Evolutionary conservation across 2,329 filamentous ascomycete species (phyloP).

Genomic region (Colletotrichum incanum): DNA sequence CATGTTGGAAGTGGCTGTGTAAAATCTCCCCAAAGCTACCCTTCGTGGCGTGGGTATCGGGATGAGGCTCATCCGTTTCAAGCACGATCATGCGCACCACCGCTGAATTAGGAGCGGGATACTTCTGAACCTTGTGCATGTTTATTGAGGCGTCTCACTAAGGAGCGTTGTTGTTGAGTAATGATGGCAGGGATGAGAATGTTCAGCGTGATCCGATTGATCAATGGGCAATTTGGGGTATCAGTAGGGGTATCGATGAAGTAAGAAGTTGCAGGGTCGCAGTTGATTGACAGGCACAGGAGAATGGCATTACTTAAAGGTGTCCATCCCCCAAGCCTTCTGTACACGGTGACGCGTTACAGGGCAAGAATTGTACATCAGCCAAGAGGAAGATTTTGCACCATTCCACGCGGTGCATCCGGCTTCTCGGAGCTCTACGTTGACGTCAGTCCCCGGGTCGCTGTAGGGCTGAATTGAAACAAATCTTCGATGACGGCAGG

Average conservation of each 20-base stretch:
- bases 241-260: slow-evolving; percentile 1
- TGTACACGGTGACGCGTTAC: slow-evolving; percentile 23
- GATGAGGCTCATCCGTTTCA: slow-evolving; percentile 71
- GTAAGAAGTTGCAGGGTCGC: neutral
- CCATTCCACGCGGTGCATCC: neutral
- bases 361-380: neutral
- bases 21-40: slow-evolving; percentile 71
- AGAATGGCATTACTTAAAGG: slow-evolving; percentile 21
- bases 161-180: neutral
- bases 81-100: slow-evolving; percentile 64
- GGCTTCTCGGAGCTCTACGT: slow-evolving; percentile 4
- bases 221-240: neutral
- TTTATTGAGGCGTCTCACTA: neutral
- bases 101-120: slow-evolving; percentile 31
- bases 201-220: neutral
- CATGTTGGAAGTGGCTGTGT: slow-evolving; percentile 64
- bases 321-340: neutral
- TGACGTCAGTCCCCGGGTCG: slow-evolving; percentile 35
- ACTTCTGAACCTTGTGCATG: slow-evolving; percentile 26
- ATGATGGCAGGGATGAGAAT: neutral
- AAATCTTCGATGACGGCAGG: slow-evolving; percentile 29
- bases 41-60: slow-evolving; percentile 63
- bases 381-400: slow-evolving; percentile 16
- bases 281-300: slow-evolving; percentile 17
- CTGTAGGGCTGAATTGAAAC: slow-evolving; percentile 30